A percentile compares a stretch with the other conserved stretches of the same genome.
phyloP scores from a whole-genome alignment of 495 filamentous ascomycete genomes.

The Filosporella fistucella region DNA sequence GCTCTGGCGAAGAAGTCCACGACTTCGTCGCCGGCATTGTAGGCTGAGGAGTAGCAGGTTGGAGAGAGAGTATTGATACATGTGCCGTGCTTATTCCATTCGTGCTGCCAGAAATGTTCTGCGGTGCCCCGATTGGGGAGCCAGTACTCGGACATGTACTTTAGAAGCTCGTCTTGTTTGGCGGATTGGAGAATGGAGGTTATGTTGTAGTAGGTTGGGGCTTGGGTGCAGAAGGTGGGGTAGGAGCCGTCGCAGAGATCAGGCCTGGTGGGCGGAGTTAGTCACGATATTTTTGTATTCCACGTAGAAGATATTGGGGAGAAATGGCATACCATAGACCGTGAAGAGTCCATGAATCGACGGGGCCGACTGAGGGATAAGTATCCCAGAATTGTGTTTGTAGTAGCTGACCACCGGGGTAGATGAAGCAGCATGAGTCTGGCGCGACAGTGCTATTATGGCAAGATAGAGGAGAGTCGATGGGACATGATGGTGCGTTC shows the following conservation, averaged over 20 bases:
- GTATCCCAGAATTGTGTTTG: slow-evolving; percentile 89
- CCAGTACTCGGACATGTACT: slow-evolving; percentile 79
- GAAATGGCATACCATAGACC: slow-evolving; percentile 59
- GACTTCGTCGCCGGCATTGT: slow-evolving; percentile 53
- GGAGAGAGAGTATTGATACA: slow-evolving; percentile 70
- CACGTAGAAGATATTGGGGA: no score
- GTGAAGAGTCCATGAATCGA: slow-evolving; percentile 81
- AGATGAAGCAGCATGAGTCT: slow-evolving; percentile 80
- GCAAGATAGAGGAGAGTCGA: slow-evolving; percentile 44
- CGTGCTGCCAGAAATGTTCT: slow-evolving; percentile 73
- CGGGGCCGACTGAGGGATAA: slow-evolving; percentile 62
- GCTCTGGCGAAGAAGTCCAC: slow-evolving; percentile 59
- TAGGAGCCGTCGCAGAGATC: slow-evolving; percentile 82
- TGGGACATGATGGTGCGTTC: slow-evolving; percentile 30
- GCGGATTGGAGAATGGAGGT: slow-evolving; percentile 58
- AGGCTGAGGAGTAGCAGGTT: slow-evolving; percentile 61
- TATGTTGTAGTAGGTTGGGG: slow-evolving; percentile 68
- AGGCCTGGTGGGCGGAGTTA: slow-evolving; percentile 43
- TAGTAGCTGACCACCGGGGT: slow-evolving; percentile 73
- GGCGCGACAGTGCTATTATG: slow-evolving; percentile 35
- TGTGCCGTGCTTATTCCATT: slow-evolving; percentile 83
- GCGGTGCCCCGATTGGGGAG: slow-evolving; percentile 54
- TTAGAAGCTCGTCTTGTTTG: slow-evolving; percentile 56
- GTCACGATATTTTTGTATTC: no score
- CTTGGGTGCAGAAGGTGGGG: slow-evolving; percentile 65